These are phyloP conservation scores for Cylindrotheca fusiformis DNA, from an alignment of 108 stramenopile species.

Conservation along the genomic window DNA sequence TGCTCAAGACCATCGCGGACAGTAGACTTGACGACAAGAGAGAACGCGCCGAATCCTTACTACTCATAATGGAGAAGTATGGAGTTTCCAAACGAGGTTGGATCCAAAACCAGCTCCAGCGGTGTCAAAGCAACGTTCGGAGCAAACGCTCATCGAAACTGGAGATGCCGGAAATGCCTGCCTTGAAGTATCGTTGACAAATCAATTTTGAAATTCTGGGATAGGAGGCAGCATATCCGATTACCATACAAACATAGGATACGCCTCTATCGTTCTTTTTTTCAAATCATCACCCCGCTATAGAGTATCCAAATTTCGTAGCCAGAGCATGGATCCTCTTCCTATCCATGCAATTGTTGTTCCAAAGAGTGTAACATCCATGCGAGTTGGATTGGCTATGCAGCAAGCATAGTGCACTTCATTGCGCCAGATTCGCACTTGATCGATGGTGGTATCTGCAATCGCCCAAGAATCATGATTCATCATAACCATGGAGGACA, in stretches of 20 bases:
- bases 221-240: too few relatives aligned
- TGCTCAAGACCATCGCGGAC: slow-evolving; percentile 24
- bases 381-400: not conserved
- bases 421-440: not conserved
- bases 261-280: too few relatives aligned
- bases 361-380: not conserved
- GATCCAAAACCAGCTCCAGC: slow-evolving; percentile 15
- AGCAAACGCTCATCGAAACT: not conserved
- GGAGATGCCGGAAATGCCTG: not conserved
- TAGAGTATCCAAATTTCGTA: not conserved
- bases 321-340: not conserved
- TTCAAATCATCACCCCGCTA: too few relatives aligned
- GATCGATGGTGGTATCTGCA: not conserved
- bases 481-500: not conserved
- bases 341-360: not conserved
- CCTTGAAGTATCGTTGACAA: not conserved
- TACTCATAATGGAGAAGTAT: slow-evolving; percentile 23
- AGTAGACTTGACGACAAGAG: slow-evolving; percentile 23
- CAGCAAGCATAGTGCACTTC: not conserved
- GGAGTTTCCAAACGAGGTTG: slow-evolving; percentile 12
- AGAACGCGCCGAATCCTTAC: slow-evolving; percentile 20
- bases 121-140: slow-evolving; percentile 5
- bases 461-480: not conserved
- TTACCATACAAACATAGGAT: too few relatives aligned
- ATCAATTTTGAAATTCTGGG: too few relatives aligned